Conservation (phyloP, 257 asterid genomes). For the Verbascum thapsus region DNA sequence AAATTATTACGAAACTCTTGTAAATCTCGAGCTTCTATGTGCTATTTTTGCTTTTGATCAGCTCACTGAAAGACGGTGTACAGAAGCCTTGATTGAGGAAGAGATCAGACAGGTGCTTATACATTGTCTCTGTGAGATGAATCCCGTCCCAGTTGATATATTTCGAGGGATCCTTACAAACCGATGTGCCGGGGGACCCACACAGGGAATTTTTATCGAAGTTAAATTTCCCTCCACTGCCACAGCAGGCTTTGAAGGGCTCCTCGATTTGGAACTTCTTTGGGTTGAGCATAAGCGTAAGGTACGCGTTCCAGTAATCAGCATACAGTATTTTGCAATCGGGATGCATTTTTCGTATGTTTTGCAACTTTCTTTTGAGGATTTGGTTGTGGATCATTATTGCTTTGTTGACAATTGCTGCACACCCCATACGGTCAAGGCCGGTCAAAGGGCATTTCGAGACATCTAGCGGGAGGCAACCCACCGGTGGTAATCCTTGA, state of each 20-base stretch:
- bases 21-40: conserved; percentile 8
- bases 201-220: conserved; percentile 21
- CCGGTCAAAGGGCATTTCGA: conserved; percentile 23
- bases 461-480: conserved; percentile 48
- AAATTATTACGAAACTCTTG: background rate
- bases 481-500: conserved; percentile 56
- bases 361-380: conserved; percentile 37
- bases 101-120: conserved; percentile 39
- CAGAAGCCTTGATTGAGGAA: conserved; percentile 50
- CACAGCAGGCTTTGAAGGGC: conserved; percentile 48
- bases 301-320: conserved; percentile 49
- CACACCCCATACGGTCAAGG: conserved; percentile 46
- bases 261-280: conserved; percentile 43
- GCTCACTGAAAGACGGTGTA: conserved; percentile 35
- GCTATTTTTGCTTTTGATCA: conserved; percentile 32
- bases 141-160: conserved; percentile 45
- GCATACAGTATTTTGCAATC: conserved; percentile 38
- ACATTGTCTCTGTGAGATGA: conserved; percentile 48
- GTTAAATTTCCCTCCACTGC: conserved; percentile 20
- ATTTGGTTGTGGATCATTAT: conserved; percentile 41
- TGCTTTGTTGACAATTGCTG: conserved; percentile 35
- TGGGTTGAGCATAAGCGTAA: conserved; percentile 32
- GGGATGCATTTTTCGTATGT: conserved; percentile 32
- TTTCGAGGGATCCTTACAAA: conserved; percentile 38
- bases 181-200: conserved; percentile 34